Evolutionary conservation across 177 flowering plant genomes (phyloP).

Genomic region (Vitis hybrid): DNA sequence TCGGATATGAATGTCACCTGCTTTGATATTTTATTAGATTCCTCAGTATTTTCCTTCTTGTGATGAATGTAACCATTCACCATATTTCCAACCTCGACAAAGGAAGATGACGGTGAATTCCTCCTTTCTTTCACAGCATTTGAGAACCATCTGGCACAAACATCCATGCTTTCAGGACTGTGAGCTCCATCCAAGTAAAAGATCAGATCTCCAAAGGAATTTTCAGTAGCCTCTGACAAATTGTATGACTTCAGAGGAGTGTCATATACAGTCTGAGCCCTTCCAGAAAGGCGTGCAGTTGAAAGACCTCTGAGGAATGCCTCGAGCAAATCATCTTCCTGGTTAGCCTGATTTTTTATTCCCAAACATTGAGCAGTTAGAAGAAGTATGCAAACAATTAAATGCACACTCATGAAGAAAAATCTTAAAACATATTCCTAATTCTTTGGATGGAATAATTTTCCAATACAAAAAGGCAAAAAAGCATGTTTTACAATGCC

Average conservation of each 20-base stretch:
- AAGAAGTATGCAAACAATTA: not conserved
- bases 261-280: slow-evolving; percentile 76
- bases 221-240: slow-evolving; percentile 20
- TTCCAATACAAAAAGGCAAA: not conserved
- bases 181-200: slow-evolving; percentile 97
- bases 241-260: slow-evolving; percentile 11
- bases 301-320: slow-evolving; percentile 79
- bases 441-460: not conserved
- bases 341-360: slow-evolving; percentile 28
- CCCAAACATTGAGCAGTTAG: slow-evolving; percentile 1
- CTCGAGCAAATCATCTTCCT: slow-evolving; percentile 47
- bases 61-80: slow-evolving; percentile 26
- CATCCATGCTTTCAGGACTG: slow-evolving; percentile 95
- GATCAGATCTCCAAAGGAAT: slow-evolving; percentile 51
- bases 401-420: not conserved
- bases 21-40: slow-evolving; percentile 36
- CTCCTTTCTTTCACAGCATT: slow-evolving; percentile 39
- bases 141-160: slow-evolving; percentile 87
- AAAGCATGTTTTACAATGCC: too few relatives aligned
- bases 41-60: slow-evolving; percentile 13
- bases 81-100: slow-evolving; percentile 9
- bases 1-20: slow-evolving; percentile 33
- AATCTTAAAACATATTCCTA: not conserved
- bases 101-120: slow-evolving; percentile 13
- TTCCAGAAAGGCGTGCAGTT: slow-evolving; percentile 69